Conservation (phyloP, 2,329 filamentous ascomycete species). For the Chaetomiaceae sp. region DNA sequence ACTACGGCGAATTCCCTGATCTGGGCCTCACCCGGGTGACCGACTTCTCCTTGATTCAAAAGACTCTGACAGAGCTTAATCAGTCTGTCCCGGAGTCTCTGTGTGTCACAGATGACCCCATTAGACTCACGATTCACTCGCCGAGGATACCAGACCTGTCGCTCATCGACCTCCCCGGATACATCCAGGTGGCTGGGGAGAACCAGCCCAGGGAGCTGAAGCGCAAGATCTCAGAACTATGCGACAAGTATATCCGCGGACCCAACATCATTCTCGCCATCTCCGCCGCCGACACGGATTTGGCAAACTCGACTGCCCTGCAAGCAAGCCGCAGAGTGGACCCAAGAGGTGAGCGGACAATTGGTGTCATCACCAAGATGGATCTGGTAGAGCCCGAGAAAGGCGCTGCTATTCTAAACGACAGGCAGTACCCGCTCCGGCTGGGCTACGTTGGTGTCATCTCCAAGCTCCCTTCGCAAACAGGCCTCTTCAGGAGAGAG, state of each 20-base stretch:
- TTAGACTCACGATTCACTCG: constrained; percentile 92
- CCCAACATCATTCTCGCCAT: constrained; percentile 97
- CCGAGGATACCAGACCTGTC: constrained; percentile 93
- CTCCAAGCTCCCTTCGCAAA: constrained; percentile 66
- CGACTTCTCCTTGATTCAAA: constrained; percentile 88
- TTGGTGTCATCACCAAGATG: constrained; percentile 99
- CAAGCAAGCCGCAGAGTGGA: constrained; percentile 88
- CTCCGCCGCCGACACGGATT: constrained; percentile 92
- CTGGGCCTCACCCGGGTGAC: constrained; percentile 84
- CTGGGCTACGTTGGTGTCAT: constrained; percentile 96
- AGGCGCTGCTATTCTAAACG: constrained; percentile 72
- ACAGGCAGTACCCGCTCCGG: constrained; percentile 91
- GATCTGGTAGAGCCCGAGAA: constrained; percentile 84
- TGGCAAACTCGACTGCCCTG: constrained; percentile 92
- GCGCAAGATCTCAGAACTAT: constrained; percentile 91
- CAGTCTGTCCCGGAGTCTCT: constrained; percentile 84
- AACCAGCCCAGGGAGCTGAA: constrained; percentile 90
- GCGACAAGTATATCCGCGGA: constrained; percentile 95
- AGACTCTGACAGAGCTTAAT: constrained; percentile 91
- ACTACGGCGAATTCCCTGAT: constrained; percentile 95
- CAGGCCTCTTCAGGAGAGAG: constrained; percentile 78
- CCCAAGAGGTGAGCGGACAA: constrained; percentile 89
- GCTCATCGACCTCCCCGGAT: constrained; percentile 91
- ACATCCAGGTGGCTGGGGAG: constrained; percentile 90
- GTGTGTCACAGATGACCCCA: constrained; percentile 94